A percentile compares a stretch with the other conserved stretches of the same genome.
Evolutionary conservation across 257 asterid genomes (phyloP).

Genomic region (Solanum commersonii): DNA sequence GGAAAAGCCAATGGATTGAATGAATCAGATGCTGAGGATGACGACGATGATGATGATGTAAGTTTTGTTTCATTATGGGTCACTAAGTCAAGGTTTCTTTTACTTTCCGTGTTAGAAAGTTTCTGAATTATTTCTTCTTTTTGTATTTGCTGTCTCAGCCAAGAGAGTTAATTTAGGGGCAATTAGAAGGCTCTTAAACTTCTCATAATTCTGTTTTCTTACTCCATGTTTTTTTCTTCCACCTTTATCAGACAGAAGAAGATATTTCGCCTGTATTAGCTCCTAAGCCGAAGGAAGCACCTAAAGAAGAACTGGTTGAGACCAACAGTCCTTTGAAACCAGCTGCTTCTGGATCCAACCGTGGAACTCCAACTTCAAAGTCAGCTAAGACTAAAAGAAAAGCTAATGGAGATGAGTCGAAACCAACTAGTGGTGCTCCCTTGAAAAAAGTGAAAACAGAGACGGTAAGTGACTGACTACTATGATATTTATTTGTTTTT

Average conservation of each 20-base stretch:
- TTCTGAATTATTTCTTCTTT: not conserved
- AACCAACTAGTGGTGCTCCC: conserved; percentile 51
- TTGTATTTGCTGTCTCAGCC: not conserved
- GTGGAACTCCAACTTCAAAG: conserved; percentile 69
- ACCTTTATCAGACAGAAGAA: not conserved
- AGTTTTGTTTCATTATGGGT: conserved; percentile 9
- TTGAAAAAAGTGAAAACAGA: conserved; percentile 77
- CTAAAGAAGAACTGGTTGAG: conserved; percentile 76
- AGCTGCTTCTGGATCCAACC: conserved; percentile 40
- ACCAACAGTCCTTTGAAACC: conserved; percentile 53
- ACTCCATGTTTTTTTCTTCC: not conserved
- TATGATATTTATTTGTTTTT: not conserved
- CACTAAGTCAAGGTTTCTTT: not conserved
- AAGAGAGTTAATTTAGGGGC: not conserved
- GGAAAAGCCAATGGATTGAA: conserved; percentile 78
- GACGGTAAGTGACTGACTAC: conserved; percentile 25
- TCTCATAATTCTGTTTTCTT: not conserved
- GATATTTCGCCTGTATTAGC: conserved; percentile 48
- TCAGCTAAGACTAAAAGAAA: conserved; percentile 76
- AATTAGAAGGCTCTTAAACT: not conserved
- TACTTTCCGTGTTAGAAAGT: not conserved
- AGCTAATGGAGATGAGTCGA: conserved; percentile 57
- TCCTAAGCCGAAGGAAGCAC: conserved; percentile 68
- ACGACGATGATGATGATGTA: conserved; percentile 78
- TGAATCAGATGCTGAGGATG: conserved; percentile 87